Evolutionary conservation across 257 asterid genomes (phyloP).

Genomic region (Petrea volubilis): DNA sequence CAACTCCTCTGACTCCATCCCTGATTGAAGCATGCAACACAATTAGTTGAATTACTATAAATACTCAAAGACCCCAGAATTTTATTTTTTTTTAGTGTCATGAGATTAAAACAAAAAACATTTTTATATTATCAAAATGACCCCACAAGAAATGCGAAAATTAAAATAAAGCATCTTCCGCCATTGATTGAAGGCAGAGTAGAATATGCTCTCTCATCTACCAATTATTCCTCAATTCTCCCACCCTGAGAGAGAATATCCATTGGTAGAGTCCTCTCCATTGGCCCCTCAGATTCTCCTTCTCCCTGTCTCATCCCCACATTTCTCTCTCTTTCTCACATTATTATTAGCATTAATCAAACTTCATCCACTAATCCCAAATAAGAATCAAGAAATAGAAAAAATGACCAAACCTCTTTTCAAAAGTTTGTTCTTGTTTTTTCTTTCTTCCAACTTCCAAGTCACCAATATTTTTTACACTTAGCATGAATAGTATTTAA

Average conservation of each 20-base stretch:
- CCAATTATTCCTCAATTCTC: constrained; percentile 24
- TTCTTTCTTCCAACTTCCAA: background rate
- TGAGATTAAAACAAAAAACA: background rate
- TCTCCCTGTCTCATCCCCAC: constrained; percentile 19
- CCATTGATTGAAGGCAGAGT: constrained; percentile 29
- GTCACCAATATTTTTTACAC: background rate
- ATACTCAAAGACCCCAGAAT: background rate
- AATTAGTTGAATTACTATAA: background rate
- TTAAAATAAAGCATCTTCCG: background rate
- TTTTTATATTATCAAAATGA: background rate
- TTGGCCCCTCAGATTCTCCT: constrained; percentile 30
- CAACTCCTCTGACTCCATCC: no score
- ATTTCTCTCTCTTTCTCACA: constrained; percentile 16
- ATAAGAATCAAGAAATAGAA: constrained; percentile 31
- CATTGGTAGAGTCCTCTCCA: constrained; percentile 23
- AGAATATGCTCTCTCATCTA: constrained; percentile 44
- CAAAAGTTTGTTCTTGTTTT: background rate
- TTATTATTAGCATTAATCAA: constrained; percentile 3
- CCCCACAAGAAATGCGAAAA: constrained; percentile 5
- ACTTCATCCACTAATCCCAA: constrained; percentile 4
- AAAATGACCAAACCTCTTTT: background rate
- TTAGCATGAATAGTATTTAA: constrained; percentile 22
- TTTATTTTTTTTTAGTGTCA: background rate
- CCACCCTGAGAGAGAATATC: constrained; percentile 37
- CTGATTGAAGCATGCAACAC: no score